Percentiles rank a stretch among this genome's conserved stretches.
Conservation (phyloP, 164 flowering plant species). For the Nelumbo lutea region DNA sequence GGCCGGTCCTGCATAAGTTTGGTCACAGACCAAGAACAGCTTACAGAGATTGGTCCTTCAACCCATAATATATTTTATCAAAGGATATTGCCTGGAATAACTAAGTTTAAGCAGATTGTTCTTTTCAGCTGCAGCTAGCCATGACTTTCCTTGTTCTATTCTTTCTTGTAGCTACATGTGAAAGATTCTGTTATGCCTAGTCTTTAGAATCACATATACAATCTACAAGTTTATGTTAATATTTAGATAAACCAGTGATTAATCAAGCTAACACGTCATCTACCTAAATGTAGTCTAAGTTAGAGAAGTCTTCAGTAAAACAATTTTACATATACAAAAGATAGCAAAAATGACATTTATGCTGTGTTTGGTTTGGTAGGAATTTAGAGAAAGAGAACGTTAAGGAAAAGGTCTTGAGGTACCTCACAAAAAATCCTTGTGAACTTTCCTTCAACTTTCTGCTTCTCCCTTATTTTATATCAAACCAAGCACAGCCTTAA, state of each 20-base stretch:
- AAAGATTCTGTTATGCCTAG: slow-evolving; percentile 11
- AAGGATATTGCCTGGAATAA: background rate
- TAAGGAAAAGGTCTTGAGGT: no score
- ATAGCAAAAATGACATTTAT: no score
- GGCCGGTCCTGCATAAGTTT: no score
- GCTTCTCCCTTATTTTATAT: no score
- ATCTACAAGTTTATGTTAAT: slow-evolving; percentile 1
- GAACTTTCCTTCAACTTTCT: no score
- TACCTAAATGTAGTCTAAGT: background rate
- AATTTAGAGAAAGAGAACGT: background rate
- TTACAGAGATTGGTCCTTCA: background rate
- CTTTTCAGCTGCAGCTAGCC: background rate
- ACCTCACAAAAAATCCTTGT: no score
- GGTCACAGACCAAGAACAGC: background rate
- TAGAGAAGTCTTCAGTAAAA: background rate
- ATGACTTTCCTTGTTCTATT: slow-evolving; percentile 6
- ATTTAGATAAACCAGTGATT: slow-evolving; percentile 1
- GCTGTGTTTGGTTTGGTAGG: no score
- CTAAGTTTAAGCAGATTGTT: background rate
- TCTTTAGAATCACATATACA: slow-evolving; percentile 4
- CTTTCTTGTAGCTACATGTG: slow-evolving; percentile 2
- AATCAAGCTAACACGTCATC: background rate
- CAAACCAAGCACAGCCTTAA: no score
- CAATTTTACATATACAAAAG: background rate
- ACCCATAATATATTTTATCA: background rate